These are phyloP conservation scores for Cyberlindnera maritima DNA, from an alignment of 805 yeast species.

Conservation along the genomic window DNA sequence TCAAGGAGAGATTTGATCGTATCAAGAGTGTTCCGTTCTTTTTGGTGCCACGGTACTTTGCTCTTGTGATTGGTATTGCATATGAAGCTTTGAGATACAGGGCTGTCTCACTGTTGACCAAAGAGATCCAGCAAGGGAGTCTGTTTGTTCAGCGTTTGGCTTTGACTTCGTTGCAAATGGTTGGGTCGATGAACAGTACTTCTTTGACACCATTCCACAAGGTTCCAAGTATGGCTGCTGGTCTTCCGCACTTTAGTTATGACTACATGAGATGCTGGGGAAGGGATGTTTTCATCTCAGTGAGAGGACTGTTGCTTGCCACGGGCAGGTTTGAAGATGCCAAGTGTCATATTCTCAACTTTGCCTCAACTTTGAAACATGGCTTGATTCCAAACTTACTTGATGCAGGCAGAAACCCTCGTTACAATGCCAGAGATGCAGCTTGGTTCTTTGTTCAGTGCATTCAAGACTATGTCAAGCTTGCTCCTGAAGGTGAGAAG, in stretches of 20 bases:
- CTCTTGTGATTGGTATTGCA: conserved; percentile 75
- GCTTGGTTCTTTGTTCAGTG: conserved; percentile 92
- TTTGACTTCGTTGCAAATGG: conserved; percentile 83
- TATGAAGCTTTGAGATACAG: conserved; percentile 77
- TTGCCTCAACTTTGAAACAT: conserved; percentile 89
- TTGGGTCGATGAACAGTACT: conserved; percentile 68
- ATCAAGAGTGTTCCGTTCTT: conserved; percentile 71
- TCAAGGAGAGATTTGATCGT: conserved; percentile 58
- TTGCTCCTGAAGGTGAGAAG: conserved; percentile 65
- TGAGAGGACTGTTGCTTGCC: conserved; percentile 76
- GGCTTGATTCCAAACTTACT: conserved; percentile 91
- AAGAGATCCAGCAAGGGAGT: conserved; percentile 56
- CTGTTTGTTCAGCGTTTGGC: conserved; percentile 78
- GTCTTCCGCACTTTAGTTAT: conserved; percentile 88
- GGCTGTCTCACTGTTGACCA: conserved; percentile 56
- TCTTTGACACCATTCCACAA: conserved; percentile 64
- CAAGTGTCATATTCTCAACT: conserved; percentile 73
- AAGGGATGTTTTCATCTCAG: conserved; percentile 87
- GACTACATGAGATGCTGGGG: conserved; percentile 99
- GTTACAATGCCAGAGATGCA: conserved; percentile 96
- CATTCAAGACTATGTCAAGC: conserved; percentile 74
- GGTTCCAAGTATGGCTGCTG: conserved; percentile 88
- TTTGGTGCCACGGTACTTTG: conserved; percentile 83
- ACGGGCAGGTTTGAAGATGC: conserved; percentile 82
- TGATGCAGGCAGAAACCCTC: conserved; percentile 90